Conservation (phyloP, 805 yeast genomes). For the Dipodascus albidus region DNA sequence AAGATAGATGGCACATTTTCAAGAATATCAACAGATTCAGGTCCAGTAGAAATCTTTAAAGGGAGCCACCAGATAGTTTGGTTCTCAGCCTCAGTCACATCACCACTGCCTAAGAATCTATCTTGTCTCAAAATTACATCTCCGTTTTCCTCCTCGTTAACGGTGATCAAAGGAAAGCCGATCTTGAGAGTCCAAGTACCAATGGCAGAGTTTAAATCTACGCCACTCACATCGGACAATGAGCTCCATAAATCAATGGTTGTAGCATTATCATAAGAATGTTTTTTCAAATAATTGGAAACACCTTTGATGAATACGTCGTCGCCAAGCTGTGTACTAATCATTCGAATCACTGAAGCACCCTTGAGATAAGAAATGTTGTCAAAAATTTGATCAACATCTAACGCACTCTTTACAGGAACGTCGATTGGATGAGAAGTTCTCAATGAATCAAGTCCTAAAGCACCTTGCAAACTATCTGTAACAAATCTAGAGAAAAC, state of each 20-base stretch:
- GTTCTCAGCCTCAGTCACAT: constrained; percentile 46
- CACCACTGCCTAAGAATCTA: constrained; percentile 55
- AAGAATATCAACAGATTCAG: background rate
- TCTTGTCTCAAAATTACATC: constrained; percentile 39
- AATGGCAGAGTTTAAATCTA: constrained; percentile 49
- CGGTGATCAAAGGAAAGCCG: constrained; percentile 63
- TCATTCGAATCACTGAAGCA: constrained; percentile 67
- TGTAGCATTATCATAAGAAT: constrained; percentile 59
- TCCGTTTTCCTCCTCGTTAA: constrained; percentile 24
- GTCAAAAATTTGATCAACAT: constrained; percentile 74
- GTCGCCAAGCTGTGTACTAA: constrained; percentile 57
- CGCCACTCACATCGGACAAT: constrained; percentile 48
- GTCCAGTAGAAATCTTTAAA: constrained; percentile 41
- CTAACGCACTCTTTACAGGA: constrained; percentile 65
- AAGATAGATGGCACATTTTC: constrained; percentile 42
- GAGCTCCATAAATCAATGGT: constrained; percentile 66
- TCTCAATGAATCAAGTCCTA: constrained; percentile 60
- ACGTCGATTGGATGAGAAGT: constrained; percentile 75
- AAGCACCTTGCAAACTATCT: constrained; percentile 64
- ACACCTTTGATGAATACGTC: constrained; percentile 65
- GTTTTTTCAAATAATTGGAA: constrained; percentile 49
- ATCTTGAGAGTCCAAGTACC: constrained; percentile 60
- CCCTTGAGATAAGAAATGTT: constrained; percentile 75
- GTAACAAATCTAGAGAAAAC: constrained; percentile 69
- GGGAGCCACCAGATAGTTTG: constrained; percentile 42